A percentile compares a stretch with the other conserved stretches of the same genome.
phyloP scores from a whole-genome alignment of 495 filamentous ascomycete genomes.

The Cairneyella variabilis region DNA sequence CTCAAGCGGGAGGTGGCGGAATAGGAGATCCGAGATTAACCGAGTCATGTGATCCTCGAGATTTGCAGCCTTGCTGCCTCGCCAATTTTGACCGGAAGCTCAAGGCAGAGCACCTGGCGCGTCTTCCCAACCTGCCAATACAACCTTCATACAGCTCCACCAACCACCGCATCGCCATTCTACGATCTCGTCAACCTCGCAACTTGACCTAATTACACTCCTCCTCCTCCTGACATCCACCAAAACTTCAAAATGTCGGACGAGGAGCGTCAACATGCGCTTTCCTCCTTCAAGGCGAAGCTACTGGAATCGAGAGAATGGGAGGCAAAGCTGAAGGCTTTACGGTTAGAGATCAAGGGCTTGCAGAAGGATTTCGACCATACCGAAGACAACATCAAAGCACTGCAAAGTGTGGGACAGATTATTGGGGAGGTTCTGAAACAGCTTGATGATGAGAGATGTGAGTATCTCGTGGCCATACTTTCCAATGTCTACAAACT shows the following conservation, averaged over 20 bases:
- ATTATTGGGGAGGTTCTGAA: constrained; percentile 99
- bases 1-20: no score
- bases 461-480: constrained; percentile 58
- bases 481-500: background rate
- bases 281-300: constrained; percentile 87
- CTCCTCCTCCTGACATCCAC: background rate
- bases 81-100: no score
- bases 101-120: no score
- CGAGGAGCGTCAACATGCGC: constrained; percentile 73
- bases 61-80: no score
- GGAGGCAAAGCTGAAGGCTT: constrained; percentile 91
- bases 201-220: no score
- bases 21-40: no score
- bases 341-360: constrained; percentile 92
- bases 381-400: constrained; percentile 99
- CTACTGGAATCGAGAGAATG: constrained; percentile 95
- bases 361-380: constrained; percentile 92
- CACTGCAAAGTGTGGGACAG: constrained; percentile 96
- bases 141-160: constrained; percentile 1
- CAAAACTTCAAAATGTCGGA: constrained; percentile 29
- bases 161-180: background rate
- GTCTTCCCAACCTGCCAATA: constrained; percentile 2
- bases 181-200: background rate
- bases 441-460: constrained; percentile 98
- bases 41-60: no score